Evolutionary conservation across 148 eudicot genomes (phyloP).

Genomic region (Dianthus caryophyllus): DNA sequence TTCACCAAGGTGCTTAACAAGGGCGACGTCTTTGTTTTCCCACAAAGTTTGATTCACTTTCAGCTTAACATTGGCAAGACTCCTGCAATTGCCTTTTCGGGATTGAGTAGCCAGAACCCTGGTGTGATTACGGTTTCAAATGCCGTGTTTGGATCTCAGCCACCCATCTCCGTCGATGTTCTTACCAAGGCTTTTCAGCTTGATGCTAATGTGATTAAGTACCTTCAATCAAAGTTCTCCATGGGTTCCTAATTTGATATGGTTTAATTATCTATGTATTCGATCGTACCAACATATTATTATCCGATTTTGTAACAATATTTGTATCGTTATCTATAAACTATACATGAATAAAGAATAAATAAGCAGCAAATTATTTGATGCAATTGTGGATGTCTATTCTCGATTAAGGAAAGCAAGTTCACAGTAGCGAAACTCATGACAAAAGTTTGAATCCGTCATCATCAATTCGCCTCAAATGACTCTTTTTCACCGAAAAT

Average conservation of each 20-base stretch:
- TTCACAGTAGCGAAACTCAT: too few relatives aligned
- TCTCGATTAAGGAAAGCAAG: not conserved
- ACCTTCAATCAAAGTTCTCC: slow-evolving; percentile 14
- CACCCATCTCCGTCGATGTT: slow-evolving; percentile 16
- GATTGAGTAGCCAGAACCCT: slow-evolving; percentile 24
- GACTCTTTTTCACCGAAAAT: too few relatives aligned
- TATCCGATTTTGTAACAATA: not conserved
- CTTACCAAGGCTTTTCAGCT: slow-evolving; percentile 18
- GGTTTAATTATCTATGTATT: too few relatives aligned
- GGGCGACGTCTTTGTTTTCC: slow-evolving; percentile 19
- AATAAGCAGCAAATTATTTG: not conserved
- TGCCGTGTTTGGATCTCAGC: slow-evolving; percentile 12
- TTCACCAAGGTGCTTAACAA: slow-evolving; percentile 14
- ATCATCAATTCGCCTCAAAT: too few relatives aligned
- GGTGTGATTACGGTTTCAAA: slow-evolving; percentile 10
- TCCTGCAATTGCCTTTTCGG: slow-evolving; percentile 11
- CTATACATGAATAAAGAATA: not conserved
- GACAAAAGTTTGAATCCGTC: too few relatives aligned
- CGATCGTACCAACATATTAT: too few relatives aligned
- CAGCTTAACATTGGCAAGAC: slow-evolving; percentile 17
- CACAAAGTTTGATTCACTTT: slow-evolving; percentile 17
- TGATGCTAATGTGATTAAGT: slow-evolving; percentile 6
- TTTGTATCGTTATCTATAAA: not conserved
- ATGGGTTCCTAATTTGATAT: not conserved
- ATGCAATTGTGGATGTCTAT: not conserved